Evolutionary conservation across 495 filamentous ascomycete species (phyloP).

Genomic region (Hyaloscypha hepaticicola): DNA sequence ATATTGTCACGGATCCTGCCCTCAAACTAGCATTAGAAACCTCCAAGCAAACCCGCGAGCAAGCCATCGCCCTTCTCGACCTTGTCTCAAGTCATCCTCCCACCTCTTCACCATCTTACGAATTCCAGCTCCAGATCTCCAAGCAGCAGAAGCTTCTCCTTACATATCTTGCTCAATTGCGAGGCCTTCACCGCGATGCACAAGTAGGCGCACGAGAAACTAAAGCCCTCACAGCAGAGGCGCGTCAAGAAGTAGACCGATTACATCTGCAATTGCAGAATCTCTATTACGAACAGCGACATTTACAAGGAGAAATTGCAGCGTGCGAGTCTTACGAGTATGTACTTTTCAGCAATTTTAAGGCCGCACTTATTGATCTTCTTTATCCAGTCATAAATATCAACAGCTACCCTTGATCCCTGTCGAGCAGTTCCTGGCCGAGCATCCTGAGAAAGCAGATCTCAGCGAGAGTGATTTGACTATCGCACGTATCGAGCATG

Average conservation of each 20-base stretch:
- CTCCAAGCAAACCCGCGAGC: conserved; percentile 65
- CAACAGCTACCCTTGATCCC: conserved; percentile 79
- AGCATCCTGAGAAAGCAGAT: conserved; percentile 72
- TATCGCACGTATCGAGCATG: conserved; percentile 89
- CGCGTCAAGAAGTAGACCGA: conserved; percentile 84
- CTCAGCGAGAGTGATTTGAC: conserved; percentile 76
- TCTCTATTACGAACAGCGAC: conserved; percentile 91
- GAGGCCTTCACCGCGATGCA: conserved; percentile 77
- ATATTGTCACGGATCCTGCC: conserved; percentile 67
- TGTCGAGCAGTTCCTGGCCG: conserved; percentile 74
- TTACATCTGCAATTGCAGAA: conserved; percentile 94
- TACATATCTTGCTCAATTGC: conserved; percentile 76
- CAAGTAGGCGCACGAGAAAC: conserved; percentile 80
- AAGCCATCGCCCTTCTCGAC: conserved; percentile 72
- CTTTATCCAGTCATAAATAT: conserved; percentile 72
- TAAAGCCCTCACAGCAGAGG: conserved; percentile 82
- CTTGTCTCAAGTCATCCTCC: conserved; percentile 34
- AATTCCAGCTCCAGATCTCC: conserved; percentile 61
- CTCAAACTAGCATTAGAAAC: conserved; percentile 70
- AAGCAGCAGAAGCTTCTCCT: conserved; percentile 78
- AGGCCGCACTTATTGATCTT: background rate
- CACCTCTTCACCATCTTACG: conserved; percentile 41
- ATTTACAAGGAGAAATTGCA: conserved; percentile 84
- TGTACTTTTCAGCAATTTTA: conserved; percentile 35
- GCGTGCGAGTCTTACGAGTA: conserved; percentile 93